Percentiles rank a stretch among this genome's conserved stretches.
These are phyloP conservation scores for Madurella fahalii DNA, from an alignment of 2,329 filamentous ascomycete species.

Conservation along the genomic window DNA sequence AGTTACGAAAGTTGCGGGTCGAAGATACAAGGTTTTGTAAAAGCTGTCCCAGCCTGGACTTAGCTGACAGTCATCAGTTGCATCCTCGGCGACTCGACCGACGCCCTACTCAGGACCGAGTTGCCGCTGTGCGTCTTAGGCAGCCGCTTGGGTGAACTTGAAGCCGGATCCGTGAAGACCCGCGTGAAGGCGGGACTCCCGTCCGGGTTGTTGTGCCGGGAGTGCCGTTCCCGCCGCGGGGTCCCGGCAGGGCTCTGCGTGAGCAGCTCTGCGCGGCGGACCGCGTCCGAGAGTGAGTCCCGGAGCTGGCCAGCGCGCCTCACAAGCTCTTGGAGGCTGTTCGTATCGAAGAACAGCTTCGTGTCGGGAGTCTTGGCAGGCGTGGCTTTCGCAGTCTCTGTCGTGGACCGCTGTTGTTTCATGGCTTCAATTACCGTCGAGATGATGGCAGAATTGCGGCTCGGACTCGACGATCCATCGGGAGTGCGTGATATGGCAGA, in stretches of 20 bases:
- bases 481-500: slow-evolving; percentile 39
- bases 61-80: slow-evolving; percentile 63
- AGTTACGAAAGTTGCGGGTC: not conserved
- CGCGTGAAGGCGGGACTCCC: slow-evolving; percentile 65
- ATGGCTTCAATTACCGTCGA: slow-evolving; percentile 62
- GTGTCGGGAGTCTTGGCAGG: slow-evolving; percentile 39
- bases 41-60: slow-evolving; percentile 13
- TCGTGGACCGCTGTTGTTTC: slow-evolving; percentile 49
- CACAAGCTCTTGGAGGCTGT: slow-evolving; percentile 63
- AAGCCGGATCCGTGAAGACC: slow-evolving; percentile 60
- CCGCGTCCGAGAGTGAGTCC: slow-evolving; percentile 55
- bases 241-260: slow-evolving; percentile 53
- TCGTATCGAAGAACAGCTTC: slow-evolving; percentile 64
- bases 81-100: slow-evolving; percentile 54
- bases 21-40: too few species aligned
- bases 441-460: slow-evolving; percentile 45
- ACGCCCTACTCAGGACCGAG: slow-evolving; percentile 46
- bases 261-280: slow-evolving; percentile 56
- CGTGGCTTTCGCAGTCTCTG: slow-evolving; percentile 34
- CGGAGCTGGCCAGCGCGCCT: slow-evolving; percentile 58
- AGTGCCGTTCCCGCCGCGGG: slow-evolving; percentile 42
- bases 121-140: slow-evolving; percentile 52
- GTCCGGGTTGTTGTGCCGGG: slow-evolving; percentile 38
- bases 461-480: slow-evolving; percentile 29
- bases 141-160: slow-evolving; percentile 50